phyloP scores from a whole-genome alignment of 129 eudicot species.

The Kitagawia praeruptora region DNA sequence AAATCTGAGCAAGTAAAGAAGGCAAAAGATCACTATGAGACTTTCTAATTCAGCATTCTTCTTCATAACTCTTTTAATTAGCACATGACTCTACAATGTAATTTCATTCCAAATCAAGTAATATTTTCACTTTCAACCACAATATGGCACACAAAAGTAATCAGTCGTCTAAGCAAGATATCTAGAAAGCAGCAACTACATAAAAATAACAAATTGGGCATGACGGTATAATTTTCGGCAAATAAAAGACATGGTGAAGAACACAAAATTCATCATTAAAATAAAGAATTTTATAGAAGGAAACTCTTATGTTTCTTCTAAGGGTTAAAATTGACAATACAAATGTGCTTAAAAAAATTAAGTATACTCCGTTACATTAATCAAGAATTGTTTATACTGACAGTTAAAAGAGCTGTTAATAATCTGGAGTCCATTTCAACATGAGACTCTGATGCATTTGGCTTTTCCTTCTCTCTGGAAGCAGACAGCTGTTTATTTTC shows the following conservation, averaged over 20 bases:
- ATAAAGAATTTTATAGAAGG: no score
- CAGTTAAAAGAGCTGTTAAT: slow-evolving; percentile 72
- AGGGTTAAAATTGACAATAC: not conserved
- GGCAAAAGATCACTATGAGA: not conserved
- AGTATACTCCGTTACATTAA: not conserved
- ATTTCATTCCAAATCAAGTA: not conserved
- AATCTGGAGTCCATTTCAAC: slow-evolving; percentile 98
- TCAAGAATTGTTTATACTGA: slow-evolving; percentile 29
- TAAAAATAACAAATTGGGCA: not conserved
- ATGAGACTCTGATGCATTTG: slow-evolving; percentile 45
- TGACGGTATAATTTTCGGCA: no score
- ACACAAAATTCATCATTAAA: not conserved
- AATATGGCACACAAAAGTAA: not conserved
- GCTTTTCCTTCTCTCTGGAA: slow-evolving; percentile 36
- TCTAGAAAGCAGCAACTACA: not conserved
- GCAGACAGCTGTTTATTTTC: slow-evolving; percentile 24
- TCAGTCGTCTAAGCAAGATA: not conserved
- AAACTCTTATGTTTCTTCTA: not conserved
- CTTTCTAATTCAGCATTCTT: not conserved
- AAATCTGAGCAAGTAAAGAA: not conserved
- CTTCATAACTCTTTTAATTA: not conserved
- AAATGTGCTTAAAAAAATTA: not conserved
- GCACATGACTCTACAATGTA: not conserved
- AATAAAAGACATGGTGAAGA: no score
- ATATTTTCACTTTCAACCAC: not conserved